These are phyloP conservation scores for Sclerotinia spermophila DNA, from an alignment of 2,329 filamentous ascomycete genomes.

Conservation along the genomic window DNA sequence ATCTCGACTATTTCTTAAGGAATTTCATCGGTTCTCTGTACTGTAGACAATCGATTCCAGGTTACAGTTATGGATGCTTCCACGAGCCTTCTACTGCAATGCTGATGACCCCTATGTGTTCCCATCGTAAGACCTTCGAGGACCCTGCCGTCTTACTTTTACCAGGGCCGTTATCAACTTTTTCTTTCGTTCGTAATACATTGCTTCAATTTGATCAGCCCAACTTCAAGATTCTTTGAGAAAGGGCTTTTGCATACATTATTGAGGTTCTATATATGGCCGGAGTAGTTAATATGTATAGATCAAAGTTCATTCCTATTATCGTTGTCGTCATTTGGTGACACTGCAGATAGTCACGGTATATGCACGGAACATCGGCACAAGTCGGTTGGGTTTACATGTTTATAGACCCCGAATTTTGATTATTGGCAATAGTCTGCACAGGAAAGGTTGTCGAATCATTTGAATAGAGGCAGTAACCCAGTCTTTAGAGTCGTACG, in stretches of 20 bases:
- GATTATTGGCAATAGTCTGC: not conserved
- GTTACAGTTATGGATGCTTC: not conserved
- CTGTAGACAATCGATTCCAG: not conserved
- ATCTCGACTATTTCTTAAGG: not conserved
- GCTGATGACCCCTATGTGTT: not conserved
- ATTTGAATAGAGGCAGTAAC: not conserved
- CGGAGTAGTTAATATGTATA: not conserved
- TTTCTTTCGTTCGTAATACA: not conserved
- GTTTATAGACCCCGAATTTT: not conserved
- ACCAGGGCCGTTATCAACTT: not conserved
- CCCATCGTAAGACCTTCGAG: not conserved
- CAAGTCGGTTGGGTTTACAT: not conserved
- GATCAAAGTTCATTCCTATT: not conserved
- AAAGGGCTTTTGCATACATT: not conserved
- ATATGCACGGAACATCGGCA: not conserved
- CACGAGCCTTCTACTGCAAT: not conserved
- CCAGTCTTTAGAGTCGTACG: not conserved
- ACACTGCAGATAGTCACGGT: not conserved
- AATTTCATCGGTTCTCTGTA: too few species aligned
- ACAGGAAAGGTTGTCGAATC: not conserved
- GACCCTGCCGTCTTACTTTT: not conserved
- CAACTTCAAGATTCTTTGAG: not conserved
- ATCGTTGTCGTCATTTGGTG: conserved; percentile 5
- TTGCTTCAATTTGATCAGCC: not conserved
- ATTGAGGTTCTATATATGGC: not conserved